A percentile compares a stretch with the other conserved stretches of the same genome.
Conservation (phyloP, 73 alveolate genomes). For the Symbiodinium pilosum region DNA sequence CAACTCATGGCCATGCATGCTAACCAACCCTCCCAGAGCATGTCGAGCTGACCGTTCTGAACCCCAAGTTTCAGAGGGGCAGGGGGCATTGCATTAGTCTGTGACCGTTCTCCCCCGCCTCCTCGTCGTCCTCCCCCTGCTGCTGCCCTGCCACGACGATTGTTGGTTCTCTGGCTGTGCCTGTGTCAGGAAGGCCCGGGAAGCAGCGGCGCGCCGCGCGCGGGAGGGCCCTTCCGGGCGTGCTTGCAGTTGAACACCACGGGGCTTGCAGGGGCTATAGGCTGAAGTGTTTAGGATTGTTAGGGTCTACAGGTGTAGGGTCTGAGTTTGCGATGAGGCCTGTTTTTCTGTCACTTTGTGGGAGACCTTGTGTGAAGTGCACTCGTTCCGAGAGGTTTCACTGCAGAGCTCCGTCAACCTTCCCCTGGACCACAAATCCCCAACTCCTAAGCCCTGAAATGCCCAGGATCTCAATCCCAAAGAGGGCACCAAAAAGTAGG, state of each 20-base stretch:
- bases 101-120: no score
- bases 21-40: no score
- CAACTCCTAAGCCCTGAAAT: not conserved
- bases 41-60: no score
- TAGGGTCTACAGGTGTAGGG: not conserved
- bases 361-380: not conserved
- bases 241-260: no score
- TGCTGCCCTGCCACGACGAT: not conserved
- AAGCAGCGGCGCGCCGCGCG: not conserved
- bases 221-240: slow-evolving; percentile 1
- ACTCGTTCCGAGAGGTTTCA: no score
- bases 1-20: no score
- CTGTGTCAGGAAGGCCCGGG: not conserved
- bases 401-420: not conserved
- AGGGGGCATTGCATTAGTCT: no score
- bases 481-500: no score
- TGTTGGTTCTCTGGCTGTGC: not conserved
- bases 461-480: not conserved
- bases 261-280: no score
- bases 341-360: not conserved
- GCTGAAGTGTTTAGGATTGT: not conserved
- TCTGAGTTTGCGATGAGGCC: not conserved
- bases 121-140: no score
- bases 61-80: no score
- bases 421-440: not conserved